Evolutionary conservation across 1,284 basidiomycete species (phyloP).

Genomic region (Trichosporon coremiiforme): DNA sequence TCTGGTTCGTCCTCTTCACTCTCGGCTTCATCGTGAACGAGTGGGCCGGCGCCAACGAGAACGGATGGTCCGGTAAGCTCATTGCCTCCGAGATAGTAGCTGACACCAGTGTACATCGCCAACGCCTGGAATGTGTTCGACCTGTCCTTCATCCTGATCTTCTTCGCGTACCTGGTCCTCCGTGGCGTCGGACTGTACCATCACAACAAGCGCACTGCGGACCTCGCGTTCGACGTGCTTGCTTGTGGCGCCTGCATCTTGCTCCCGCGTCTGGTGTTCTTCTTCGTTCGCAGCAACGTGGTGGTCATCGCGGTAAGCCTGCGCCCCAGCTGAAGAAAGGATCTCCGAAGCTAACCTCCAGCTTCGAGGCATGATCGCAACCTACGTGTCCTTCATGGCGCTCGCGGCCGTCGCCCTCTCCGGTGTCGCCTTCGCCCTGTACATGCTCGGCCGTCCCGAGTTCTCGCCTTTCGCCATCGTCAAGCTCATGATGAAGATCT

Average conservation of each 20-base stretch:
- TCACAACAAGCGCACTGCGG: conserved; percentile 63
- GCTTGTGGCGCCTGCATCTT: conserved; percentile 83
- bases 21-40: conserved; percentile 72
- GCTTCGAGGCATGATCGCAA: conserved; percentile 68
- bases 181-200: conserved; percentile 67
- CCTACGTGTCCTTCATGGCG: conserved; percentile 81
- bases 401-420: conserved; percentile 68
- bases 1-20: conserved; percentile 72
- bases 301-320: conserved; percentile 68
- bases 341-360: conserved; percentile 44
- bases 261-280: conserved; percentile 83
- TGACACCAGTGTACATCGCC: conserved; percentile 71
- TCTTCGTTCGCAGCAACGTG: conserved; percentile 78
- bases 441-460: conserved; percentile 15
- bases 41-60: conserved; percentile 62
- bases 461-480: conserved; percentile 59
- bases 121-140: conserved; percentile 88
- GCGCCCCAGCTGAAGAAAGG: neutral
- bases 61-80: conserved; percentile 78
- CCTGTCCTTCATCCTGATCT: conserved; percentile 71
- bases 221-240: conserved; percentile 76
- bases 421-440: conserved; percentile 76
- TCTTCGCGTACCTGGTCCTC: conserved; percentile 68
- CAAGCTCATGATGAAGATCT: conserved; percentile 58
- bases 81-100: conserved; percentile 3